These are phyloP conservation scores for Byssoonygena ceratinophila DNA, from an alignment of 2,329 filamentous ascomycete species.

Conservation along the genomic window DNA sequence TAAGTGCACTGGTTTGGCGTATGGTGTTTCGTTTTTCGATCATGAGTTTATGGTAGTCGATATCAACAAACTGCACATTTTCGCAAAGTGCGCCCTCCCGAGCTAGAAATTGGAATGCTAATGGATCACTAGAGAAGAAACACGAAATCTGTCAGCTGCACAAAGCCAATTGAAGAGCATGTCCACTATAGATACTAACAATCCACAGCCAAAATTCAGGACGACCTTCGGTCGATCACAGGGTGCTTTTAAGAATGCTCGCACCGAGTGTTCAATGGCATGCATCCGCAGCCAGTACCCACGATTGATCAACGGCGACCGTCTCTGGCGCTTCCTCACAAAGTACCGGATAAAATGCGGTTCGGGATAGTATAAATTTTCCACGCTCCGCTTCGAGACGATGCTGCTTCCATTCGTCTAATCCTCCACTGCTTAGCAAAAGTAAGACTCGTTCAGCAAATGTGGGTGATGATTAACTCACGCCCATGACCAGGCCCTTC, in stretches of 20 bases:
- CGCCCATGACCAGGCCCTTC: slow-evolving; percentile 46
- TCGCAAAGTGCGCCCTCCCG: slow-evolving; percentile 51
- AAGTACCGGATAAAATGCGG: slow-evolving; percentile 82
- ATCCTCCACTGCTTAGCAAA: neutral
- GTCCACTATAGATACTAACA: slow-evolving; percentile 49
- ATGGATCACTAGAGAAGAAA: slow-evolving; percentile 56
- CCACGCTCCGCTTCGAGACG: slow-evolving; percentile 85
- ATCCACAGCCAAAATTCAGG: slow-evolving; percentile 80
- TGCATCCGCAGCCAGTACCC: slow-evolving; percentile 81
- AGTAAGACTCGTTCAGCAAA: neutral
- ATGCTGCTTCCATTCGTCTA: slow-evolving; percentile 87
- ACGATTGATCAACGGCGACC: slow-evolving; percentile 81
- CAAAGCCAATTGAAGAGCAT: neutral
- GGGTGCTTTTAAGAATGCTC: slow-evolving; percentile 55
- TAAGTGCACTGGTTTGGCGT: slow-evolving; percentile 50
- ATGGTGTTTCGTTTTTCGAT: slow-evolving; percentile 61
- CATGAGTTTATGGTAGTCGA: slow-evolving; percentile 77
- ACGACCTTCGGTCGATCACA: slow-evolving; percentile 56
- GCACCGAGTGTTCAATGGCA: slow-evolving; percentile 64
- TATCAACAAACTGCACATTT: slow-evolving; percentile 62
- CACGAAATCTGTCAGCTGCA: slow-evolving; percentile 7
- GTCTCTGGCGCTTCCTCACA: slow-evolving; percentile 68
- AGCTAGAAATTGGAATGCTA: slow-evolving; percentile 72
- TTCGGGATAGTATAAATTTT: slow-evolving; percentile 71
- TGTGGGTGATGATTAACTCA: slow-evolving; percentile 25